phyloP scores from a whole-genome alignment of 164 flowering plant species.

The Magnolia officinalis region DNA sequence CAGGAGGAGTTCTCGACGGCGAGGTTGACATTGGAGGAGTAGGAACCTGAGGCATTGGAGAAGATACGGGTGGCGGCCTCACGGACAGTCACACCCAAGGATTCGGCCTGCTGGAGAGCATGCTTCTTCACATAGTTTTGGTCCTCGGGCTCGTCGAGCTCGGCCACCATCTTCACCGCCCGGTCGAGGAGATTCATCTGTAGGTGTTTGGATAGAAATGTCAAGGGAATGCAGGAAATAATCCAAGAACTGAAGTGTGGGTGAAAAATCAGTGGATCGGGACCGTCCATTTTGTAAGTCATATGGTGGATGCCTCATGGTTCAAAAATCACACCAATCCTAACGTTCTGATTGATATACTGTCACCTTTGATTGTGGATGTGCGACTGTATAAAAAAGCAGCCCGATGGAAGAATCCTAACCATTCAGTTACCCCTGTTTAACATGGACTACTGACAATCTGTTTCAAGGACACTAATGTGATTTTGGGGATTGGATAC shows the following conservation, averaged over 20 bases:
- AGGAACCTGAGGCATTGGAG: conserved; percentile 97
- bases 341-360: too few relatives aligned
- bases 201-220: background rate
- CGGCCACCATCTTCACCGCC: conserved; percentile 98
- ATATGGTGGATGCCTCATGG: too few relatives aligned
- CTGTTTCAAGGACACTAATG: too few relatives aligned
- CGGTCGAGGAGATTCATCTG: conserved; percentile 99
- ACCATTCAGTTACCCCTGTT: too few relatives aligned
- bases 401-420: too few relatives aligned
- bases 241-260: too few relatives aligned
- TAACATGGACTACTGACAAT: too few relatives aligned
- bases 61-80: conserved; percentile 95
- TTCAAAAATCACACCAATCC: too few relatives aligned
- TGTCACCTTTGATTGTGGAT: too few relatives aligned
- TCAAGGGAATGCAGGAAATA: background rate
- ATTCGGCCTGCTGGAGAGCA: conserved; percentile 76
- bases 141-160: conserved; percentile 89
- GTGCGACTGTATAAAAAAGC: too few relatives aligned
- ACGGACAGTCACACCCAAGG: conserved; percentile 63
- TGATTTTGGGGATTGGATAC: too few relatives aligned
- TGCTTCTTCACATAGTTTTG: conserved; percentile 90
- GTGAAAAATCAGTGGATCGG: background rate
- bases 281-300: too few relatives aligned
- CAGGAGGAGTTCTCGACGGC: conserved; percentile 98
- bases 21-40: conserved; percentile 92